These are phyloP conservation scores for Termitomyces eurrhizus DNA, from an alignment of 768 basidiomycete species.

Conservation along the genomic window DNA sequence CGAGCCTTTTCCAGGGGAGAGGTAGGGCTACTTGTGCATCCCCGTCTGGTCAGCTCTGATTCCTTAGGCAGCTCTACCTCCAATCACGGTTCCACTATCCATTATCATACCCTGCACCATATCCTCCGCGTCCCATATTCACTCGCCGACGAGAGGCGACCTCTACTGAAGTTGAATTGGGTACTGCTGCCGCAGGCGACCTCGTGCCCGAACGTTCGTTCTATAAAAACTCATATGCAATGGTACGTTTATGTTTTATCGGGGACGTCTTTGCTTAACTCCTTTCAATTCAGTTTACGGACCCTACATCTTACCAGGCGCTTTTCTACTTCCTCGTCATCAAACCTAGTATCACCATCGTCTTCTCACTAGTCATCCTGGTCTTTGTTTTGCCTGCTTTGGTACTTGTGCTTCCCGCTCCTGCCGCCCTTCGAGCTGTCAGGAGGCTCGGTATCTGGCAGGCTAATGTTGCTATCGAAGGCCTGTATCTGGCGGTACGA, in stretches of 20 bases:
- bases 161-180: constrained; percentile 46
- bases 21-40: constrained; percentile 30
- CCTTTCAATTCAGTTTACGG: constrained; percentile 55
- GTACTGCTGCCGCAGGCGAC: constrained; percentile 21
- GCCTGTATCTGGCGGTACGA: constrained; percentile 44
- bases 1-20: constrained; percentile 69
- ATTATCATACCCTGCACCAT: constrained; percentile 56
- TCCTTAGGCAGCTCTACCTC: constrained; percentile 45
- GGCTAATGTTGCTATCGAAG: constrained; percentile 78
- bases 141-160: constrained; percentile 54
- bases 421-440: constrained; percentile 60
- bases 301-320: constrained; percentile 78
- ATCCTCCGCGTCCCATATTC: constrained; percentile 73
- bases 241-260: constrained; percentile 44
- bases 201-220: constrained; percentile 63
- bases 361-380: constrained; percentile 53
- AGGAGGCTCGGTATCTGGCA: constrained; percentile 76
- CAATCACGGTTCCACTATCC: constrained; percentile 71
- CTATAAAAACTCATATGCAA: constrained; percentile 77
- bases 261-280: background rate
- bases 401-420: constrained; percentile 61
- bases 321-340: constrained; percentile 88
- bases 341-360: constrained; percentile 75
- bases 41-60: background rate
- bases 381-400: constrained; percentile 55